phyloP scores from a whole-genome alignment of 1,284 basidiomycete species.

The Fomitopsis schrenkii region DNA sequence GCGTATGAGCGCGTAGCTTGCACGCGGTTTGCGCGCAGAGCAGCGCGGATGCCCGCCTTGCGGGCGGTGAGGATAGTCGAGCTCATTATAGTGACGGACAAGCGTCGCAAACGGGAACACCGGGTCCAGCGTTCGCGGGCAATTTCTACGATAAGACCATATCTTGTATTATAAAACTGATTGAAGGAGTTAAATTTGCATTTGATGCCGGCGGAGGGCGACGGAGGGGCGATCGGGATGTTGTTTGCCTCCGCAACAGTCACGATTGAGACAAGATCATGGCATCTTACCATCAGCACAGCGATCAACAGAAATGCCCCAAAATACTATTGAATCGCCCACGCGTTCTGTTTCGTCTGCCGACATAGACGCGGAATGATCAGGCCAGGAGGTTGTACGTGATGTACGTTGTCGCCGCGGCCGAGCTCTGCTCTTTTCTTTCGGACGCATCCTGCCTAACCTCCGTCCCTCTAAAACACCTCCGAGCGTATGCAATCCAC shows the following conservation, averaged over 20 bases:
- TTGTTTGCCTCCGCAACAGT: background rate
- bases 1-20: constrained; percentile 21
- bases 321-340: background rate
- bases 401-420: background rate
- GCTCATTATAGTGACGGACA: constrained; percentile 17
- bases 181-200: background rate
- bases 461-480: background rate
- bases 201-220: background rate
- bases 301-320: background rate
- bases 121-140: background rate
- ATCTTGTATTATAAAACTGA: background rate
- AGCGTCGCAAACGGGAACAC: constrained; percentile 1
- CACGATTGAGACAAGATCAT: background rate
- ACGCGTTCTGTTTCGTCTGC: background rate
- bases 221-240: background rate
- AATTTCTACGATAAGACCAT: background rate
- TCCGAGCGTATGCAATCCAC: background rate
- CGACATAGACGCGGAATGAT: background rate
- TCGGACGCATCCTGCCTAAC: too few species aligned
- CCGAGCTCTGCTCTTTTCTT: too few species aligned
- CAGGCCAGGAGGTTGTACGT: background rate
- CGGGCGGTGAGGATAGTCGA: constrained; percentile 23
- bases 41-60: constrained; percentile 13
- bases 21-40: constrained; percentile 15
- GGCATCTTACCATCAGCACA: background rate